Percentiles rank a stretch among this genome's conserved stretches.
These are phyloP conservation scores for Graphilbum sp. DNA, from an alignment of 2,329 filamentous ascomycete species.

Conservation along the genomic window DNA sequence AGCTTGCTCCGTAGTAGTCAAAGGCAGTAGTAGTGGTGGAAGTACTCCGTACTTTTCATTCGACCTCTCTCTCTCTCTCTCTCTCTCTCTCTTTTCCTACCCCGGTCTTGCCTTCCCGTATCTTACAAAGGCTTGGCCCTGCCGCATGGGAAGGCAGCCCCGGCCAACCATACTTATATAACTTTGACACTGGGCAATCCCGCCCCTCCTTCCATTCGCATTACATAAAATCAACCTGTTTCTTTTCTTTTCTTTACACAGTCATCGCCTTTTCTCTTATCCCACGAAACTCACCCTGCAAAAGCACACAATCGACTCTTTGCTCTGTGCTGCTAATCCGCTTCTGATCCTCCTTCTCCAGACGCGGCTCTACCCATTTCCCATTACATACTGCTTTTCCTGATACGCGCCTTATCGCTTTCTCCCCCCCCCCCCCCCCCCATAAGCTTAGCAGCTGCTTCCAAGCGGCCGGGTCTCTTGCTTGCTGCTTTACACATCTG, in stretches of 20 bases:
- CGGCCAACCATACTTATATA: too few relatives aligned
- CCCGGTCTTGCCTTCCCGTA: too few relatives aligned
- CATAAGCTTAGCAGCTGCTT: neutral
- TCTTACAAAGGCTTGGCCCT: neutral
- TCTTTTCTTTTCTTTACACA: constrained; percentile 24
- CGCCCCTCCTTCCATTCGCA: constrained; percentile 19
- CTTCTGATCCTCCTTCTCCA: neutral
- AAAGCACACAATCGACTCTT: constrained; percentile 9
- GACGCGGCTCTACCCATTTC: constrained; percentile 5
- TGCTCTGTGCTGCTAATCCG: too few relatives aligned
- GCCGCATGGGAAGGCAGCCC: too few relatives aligned
- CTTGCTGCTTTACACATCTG: too few relatives aligned
- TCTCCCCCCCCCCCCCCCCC: neutral
- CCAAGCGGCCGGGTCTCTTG: neutral
- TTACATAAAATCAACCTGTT: constrained; percentile 32
- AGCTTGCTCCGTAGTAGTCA: too few relatives aligned
- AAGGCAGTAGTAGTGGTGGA: too few relatives aligned
- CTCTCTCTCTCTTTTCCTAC: neutral
- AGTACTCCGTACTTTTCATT: too few relatives aligned
- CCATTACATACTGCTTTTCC: constrained; percentile 6
- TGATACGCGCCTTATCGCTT: constrained; percentile 1
- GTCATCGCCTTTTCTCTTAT: constrained; percentile 20
- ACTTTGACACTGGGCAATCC: constrained; percentile 3
- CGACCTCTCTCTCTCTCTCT: neutral
- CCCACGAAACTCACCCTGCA: constrained; percentile 12